Evolutionary conservation across 768 basidiomycete genomes (phyloP).

Genomic region (Tulasnella sp.): DNA sequence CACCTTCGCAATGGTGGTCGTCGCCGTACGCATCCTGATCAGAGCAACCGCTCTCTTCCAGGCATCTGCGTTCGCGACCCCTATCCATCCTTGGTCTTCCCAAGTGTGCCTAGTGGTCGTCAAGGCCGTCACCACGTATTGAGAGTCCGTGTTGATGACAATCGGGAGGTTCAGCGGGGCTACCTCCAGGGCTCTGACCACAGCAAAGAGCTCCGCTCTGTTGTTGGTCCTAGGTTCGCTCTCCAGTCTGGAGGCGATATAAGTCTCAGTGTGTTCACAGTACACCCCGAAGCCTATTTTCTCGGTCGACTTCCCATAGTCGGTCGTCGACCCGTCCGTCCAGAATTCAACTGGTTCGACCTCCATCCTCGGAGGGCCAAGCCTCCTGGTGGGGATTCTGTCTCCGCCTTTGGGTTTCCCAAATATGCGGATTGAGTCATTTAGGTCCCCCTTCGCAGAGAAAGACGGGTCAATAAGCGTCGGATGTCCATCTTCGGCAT

Average conservation of each 20-base stretch:
- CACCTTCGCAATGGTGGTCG: not conserved
- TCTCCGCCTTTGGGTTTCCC: too few species aligned
- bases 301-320: not conserved
- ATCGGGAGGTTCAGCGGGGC: not conserved
- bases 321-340: not conserved
- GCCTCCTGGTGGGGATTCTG: not conserved
- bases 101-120: not conserved
- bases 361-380: not conserved
- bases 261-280: not conserved
- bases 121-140: not conserved
- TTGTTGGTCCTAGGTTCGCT: not conserved
- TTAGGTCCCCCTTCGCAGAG: too few species aligned
- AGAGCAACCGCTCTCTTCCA: too few species aligned
- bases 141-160: not conserved
- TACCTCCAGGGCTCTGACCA: not conserved
- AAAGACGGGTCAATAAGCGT: too few species aligned
- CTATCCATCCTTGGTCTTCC: slow-evolving; percentile 3
- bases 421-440: too few species aligned
- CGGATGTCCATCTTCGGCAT: too few species aligned
- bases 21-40: too few species aligned
- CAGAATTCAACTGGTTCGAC: not conserved
- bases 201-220: not conserved
- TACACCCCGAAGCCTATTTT: not conserved
- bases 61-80: not conserved
- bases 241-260: too few species aligned